Conservation (phyloP, 768 basidiomycete genomes). For the Pseudohyphozyma bogoriensis region DNA sequence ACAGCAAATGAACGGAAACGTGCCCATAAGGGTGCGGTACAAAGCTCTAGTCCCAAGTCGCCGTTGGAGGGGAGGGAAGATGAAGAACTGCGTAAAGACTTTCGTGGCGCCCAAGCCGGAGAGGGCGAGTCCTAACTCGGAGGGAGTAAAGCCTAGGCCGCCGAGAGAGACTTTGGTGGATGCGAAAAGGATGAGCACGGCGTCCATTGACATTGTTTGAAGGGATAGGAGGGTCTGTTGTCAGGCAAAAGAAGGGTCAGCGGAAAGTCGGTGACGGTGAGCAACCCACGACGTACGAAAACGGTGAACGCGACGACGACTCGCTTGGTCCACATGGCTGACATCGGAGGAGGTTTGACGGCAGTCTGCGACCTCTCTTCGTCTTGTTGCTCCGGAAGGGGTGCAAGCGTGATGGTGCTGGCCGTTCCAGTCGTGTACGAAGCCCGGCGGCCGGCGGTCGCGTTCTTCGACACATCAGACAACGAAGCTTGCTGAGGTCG, state of each 20-base stretch:
- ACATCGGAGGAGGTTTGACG: constrained; percentile 2
- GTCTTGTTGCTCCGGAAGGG: neutral
- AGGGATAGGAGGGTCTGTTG: constrained; percentile 19
- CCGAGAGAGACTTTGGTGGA: constrained; percentile 25
- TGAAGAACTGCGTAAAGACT: constrained; percentile 19
- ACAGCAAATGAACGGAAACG: too few species aligned
- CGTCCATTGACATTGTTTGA: constrained; percentile 20
- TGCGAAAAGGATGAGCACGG: constrained; percentile 29
- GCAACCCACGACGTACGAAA: constrained; percentile 5
- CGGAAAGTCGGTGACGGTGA: too few species aligned
- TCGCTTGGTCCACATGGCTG: neutral
- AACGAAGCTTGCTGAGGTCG: neutral
- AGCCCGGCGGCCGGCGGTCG: neutral
- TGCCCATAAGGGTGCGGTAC: too few species aligned
- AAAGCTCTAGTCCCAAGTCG: constrained; percentile 29
- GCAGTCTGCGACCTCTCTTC: too few species aligned
- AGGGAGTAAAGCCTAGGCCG: constrained; percentile 24
- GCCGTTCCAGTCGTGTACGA: constrained; percentile 14
- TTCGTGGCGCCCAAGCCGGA: constrained; percentile 19
- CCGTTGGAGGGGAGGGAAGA: constrained; percentile 28
- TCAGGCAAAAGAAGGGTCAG: too few species aligned
- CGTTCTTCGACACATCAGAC: too few species aligned
- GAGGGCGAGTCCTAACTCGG: constrained; percentile 25
- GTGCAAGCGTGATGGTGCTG: constrained; percentile 1
- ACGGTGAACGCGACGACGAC: constrained; percentile 7